phyloP scores from a whole-genome alignment of 2,329 filamentous ascomycete genomes.

The Neurospora sp. region DNA sequence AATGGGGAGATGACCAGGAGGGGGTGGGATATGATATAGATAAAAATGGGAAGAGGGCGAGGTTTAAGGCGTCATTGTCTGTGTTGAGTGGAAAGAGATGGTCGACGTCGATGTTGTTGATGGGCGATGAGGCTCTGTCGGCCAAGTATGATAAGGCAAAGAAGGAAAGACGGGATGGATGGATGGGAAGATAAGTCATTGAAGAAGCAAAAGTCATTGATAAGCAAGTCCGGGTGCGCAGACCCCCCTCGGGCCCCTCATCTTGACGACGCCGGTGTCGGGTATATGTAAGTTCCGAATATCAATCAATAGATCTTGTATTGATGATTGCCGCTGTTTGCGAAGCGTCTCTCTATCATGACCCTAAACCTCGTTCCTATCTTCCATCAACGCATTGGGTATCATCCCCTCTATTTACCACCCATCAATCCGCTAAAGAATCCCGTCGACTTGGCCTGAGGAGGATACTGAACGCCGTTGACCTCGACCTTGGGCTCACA shows the following conservation, averaged over 20 bases:
- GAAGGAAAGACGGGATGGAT: neutral
- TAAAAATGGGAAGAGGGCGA: neutral
- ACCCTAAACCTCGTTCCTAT: neutral
- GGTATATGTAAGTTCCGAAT: neutral
- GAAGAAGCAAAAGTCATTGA: neutral
- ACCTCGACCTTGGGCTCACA: slow-evolving; percentile 35
- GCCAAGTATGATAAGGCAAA: neutral
- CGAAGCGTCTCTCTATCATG: too few species aligned
- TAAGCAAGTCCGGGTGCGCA: neutral
- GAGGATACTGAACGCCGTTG: slow-evolving; percentile 36
- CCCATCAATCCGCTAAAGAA: neutral
- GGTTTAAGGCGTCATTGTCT: neutral
- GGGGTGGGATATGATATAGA: neutral
- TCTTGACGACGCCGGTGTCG: neutral
- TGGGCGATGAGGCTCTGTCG: neutral
- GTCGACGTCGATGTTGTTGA: neutral
- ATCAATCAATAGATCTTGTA: neutral
- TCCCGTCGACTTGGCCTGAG: slow-evolving; percentile 24
- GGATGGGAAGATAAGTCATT: neutral
- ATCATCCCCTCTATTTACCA: neutral
- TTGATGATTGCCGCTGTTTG: neutral
- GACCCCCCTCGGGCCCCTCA: neutral
- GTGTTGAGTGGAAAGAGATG: neutral
- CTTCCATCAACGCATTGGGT: neutral
- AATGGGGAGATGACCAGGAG: neutral